Conservation (phyloP, 768 basidiomycete species). For the Lactarius sp. region DNA sequence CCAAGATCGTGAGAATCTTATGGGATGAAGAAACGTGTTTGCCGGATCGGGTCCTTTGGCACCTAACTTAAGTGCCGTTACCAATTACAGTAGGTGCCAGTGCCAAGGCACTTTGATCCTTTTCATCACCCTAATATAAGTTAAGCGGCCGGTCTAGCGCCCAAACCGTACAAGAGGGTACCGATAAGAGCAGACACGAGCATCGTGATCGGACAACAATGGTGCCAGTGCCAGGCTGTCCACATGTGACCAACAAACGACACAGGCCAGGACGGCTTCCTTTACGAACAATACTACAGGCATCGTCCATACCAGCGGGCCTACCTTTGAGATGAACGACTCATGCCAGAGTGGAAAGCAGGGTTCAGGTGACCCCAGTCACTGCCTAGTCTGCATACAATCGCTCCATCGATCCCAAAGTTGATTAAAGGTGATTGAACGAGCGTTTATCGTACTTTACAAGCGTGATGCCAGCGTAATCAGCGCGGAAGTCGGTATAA, state of each 20-base stretch:
- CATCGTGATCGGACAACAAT: no score
- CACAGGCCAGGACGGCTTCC: no score
- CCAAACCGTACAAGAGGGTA: not conserved
- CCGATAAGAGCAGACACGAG: not conserved
- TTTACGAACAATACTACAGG: not conserved
- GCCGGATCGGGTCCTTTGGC: not conserved
- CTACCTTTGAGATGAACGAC: not conserved
- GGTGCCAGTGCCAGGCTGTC: no score
- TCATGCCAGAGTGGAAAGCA: not conserved
- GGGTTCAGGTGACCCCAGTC: not conserved
- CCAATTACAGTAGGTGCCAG: not conserved
- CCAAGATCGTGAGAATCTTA: not conserved
- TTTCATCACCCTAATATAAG: not conserved
- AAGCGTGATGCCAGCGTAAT: not conserved
- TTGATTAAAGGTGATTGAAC: not conserved
- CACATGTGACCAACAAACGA: no score
- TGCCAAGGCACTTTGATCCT: not conserved
- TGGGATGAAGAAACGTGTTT: not conserved
- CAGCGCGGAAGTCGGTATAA: not conserved
- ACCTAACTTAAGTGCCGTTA: not conserved
- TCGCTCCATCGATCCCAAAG: not conserved
- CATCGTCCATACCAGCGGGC: not conserved
- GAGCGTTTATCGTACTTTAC: not conserved
- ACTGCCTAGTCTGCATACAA: not conserved
- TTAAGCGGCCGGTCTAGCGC: not conserved